A percentile compares a stretch with the other conserved stretches of the same genome.
phyloP scores from a whole-genome alignment of 108 stramenopile species.

The Pseudonitzschia delicatissima region DNA sequence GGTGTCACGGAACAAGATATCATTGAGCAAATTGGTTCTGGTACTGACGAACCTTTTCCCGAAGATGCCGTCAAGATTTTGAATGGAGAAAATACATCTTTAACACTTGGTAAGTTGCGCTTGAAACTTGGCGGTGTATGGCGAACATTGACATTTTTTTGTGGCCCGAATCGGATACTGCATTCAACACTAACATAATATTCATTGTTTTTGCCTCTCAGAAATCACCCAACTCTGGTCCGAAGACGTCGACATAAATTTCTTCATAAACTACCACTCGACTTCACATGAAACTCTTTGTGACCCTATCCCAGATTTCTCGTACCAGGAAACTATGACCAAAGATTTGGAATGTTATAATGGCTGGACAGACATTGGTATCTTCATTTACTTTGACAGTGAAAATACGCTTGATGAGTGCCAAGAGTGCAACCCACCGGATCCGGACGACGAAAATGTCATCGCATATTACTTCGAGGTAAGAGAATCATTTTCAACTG shows the following conservation, averaged over 20 bases:
- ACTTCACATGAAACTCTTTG: slow-evolving; percentile 1
- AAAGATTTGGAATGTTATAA: slow-evolving; percentile 19
- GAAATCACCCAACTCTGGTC: slow-evolving; percentile 17
- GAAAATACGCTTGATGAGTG: slow-evolving; percentile 23
- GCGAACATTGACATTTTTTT: no score
- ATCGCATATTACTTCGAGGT: slow-evolving; percentile 26
- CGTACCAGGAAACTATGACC: slow-evolving; percentile 8
- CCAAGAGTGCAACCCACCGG: slow-evolving; percentile 21
- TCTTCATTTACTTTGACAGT: slow-evolving; percentile 17
- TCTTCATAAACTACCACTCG: slow-evolving; percentile 16
- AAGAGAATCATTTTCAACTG: no score
- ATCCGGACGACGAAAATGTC: slow-evolving; percentile 13
- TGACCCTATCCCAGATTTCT: not conserved
- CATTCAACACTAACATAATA: no score
- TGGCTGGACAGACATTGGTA: slow-evolving; percentile 21
- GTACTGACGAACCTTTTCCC: slow-evolving; percentile 14
- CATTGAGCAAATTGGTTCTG: slow-evolving; percentile 7
- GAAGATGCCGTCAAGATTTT: slow-evolving; percentile 17
- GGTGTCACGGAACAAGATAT: slow-evolving; percentile 13
- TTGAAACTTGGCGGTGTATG: no score
- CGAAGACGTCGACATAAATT: not conserved
- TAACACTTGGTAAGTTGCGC: slow-evolving; percentile 7
- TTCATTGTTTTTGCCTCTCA: not conserved
- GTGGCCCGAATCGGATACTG: no score
- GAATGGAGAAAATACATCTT: not conserved